These are phyloP conservation scores for Rhodotorula sp. DNA, from an alignment of 1,284 basidiomycete genomes.

Conservation along the genomic window DNA sequence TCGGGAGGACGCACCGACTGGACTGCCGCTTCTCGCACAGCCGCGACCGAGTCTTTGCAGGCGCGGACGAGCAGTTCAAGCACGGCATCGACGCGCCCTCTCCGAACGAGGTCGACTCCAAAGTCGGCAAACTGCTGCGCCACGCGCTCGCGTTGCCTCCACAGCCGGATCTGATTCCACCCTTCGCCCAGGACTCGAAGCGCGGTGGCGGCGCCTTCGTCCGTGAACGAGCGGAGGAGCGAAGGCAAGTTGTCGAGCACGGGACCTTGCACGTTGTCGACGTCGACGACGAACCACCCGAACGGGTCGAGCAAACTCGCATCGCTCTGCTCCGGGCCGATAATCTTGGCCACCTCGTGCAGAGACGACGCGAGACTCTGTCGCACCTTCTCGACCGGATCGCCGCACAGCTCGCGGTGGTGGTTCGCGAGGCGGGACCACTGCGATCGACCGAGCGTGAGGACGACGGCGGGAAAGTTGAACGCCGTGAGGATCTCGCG, in stretches of 20 bases:
- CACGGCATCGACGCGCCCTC: slow-evolving; percentile 49
- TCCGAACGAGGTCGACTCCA: slow-evolving; percentile 46
- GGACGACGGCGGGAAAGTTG: slow-evolving; percentile 87
- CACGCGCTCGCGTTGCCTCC: slow-evolving; percentile 76
- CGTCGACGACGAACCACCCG: slow-evolving; percentile 59
- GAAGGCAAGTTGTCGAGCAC: slow-evolving; percentile 52
- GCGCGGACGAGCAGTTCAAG: slow-evolving; percentile 61
- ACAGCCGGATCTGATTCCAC: slow-evolving; percentile 69
- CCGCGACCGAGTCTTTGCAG: slow-evolving; percentile 74
- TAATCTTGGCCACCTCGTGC: slow-evolving; percentile 83
- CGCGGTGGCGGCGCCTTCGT: slow-evolving; percentile 56
- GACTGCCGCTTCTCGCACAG: slow-evolving; percentile 76
- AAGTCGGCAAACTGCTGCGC: slow-evolving; percentile 61
- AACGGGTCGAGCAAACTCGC: slow-evolving; percentile 73
- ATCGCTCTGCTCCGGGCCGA: slow-evolving; percentile 67
- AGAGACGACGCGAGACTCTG: slow-evolving; percentile 79
- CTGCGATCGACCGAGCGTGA: slow-evolving; percentile 72
- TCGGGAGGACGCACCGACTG: slow-evolving; percentile 57
- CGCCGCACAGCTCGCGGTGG: slow-evolving; percentile 63
- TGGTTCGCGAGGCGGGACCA: slow-evolving; percentile 74
- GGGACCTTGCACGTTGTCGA: slow-evolving; percentile 65
- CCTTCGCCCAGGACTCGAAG: slow-evolving; percentile 59
- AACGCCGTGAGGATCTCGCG: slow-evolving; percentile 74
- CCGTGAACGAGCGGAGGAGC: slow-evolving; percentile 41
- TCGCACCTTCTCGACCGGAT: slow-evolving; percentile 57